These are phyloP conservation scores for Sporothrix dimorphospora DNA, from an alignment of 2,329 filamentous ascomycete species.

Conservation along the genomic window DNA sequence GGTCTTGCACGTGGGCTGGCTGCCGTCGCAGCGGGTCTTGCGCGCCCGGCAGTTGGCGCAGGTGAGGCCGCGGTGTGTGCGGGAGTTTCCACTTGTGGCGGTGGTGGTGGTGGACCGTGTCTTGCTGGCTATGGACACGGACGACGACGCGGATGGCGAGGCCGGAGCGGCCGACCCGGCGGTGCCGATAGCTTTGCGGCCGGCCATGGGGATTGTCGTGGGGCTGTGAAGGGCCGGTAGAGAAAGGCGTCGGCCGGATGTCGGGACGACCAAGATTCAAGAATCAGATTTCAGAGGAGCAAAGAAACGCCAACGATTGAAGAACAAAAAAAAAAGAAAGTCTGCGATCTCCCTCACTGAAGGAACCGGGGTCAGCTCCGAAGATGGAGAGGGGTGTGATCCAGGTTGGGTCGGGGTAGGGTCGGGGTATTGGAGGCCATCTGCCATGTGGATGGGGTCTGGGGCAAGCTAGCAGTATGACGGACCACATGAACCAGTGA, in stretches of 20 bases:
- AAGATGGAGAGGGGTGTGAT: no score
- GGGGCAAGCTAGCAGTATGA: neutral
- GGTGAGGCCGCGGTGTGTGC: constrained; percentile 34
- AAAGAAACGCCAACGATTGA: no score
- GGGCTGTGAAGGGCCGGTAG: no score
- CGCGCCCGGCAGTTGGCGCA: constrained; percentile 36
- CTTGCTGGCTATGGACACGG: constrained; percentile 7
- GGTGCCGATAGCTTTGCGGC: constrained; percentile 8
- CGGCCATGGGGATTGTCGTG: neutral
- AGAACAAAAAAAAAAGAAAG: neutral
- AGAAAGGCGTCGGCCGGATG: no score
- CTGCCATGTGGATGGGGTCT: neutral
- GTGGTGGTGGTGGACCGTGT: neutral
- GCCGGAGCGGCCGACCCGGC: neutral
- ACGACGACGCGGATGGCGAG: neutral
- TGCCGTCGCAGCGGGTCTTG: constrained; percentile 38
- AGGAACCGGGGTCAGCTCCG: neutral
- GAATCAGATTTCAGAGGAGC: no score
- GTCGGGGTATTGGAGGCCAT: neutral
- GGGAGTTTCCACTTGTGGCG: neutral
- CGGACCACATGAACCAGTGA: neutral
- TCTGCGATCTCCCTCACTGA: neutral
- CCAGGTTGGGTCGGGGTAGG: neutral
- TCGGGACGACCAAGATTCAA: no score
- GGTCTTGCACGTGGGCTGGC: constrained; percentile 40